These are phyloP conservation scores for Coffea eugenioides DNA, from an alignment of 257 asterid species.

Conservation along the genomic window DNA sequence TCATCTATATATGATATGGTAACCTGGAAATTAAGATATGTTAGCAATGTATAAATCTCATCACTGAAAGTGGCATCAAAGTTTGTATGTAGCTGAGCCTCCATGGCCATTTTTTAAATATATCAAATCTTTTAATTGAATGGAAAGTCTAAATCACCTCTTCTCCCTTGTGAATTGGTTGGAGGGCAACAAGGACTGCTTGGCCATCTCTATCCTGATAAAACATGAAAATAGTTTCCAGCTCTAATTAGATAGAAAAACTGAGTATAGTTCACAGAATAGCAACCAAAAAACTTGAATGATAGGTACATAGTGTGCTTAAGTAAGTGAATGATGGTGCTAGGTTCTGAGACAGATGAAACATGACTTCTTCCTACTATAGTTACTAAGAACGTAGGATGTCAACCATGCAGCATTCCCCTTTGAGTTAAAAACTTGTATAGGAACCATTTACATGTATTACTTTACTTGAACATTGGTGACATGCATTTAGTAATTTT, in stretches of 20 bases:
- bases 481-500: neutral
- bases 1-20: constrained; percentile 91
- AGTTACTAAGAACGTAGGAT: too few relatives aligned
- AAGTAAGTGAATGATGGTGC: neutral
- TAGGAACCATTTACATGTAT: neutral
- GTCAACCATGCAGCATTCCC: neutral
- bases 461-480: neutral
- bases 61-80: neutral
- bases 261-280: neutral
- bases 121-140: neutral
- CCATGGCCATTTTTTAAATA: neutral
- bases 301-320: neutral
- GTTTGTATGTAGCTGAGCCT: neutral
- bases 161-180: constrained; percentile 64
- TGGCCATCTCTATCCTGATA: constrained; percentile 81
- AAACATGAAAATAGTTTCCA: constrained; percentile 14
- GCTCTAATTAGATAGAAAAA: neutral
- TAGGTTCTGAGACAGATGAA: neutral
- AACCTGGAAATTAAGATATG: constrained; percentile 43
- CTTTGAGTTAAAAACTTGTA: too few relatives aligned
- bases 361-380: too few relatives aligned
- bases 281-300: neutral
- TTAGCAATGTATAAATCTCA: too few relatives aligned
- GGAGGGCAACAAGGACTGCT: constrained; percentile 66
- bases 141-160: constrained; percentile 47